Evolutionary conservation across 2,329 filamentous ascomycete species (phyloP).

Genomic region (Nemania sp.): DNA sequence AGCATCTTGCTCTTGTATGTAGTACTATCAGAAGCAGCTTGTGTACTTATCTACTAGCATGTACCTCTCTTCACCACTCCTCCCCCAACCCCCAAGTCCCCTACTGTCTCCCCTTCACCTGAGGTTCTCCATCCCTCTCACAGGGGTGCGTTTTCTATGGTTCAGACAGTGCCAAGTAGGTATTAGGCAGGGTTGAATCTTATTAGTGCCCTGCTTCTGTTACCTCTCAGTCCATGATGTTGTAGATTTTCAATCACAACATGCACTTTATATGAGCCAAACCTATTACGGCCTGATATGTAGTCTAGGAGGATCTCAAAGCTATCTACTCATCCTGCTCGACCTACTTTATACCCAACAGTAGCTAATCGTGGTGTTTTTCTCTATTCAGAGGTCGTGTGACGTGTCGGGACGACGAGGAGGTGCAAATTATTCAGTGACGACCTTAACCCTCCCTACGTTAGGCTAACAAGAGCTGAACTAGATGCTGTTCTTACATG

Average conservation of each 20-base stretch:
- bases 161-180: slow-evolving; percentile 19
- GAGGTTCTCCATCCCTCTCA: neutral
- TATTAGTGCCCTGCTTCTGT: neutral
- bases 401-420: slow-evolving; percentile 22
- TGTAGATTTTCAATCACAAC: too few relatives aligned
- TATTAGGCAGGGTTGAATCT: slow-evolving; percentile 5
- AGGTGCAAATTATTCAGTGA: neutral
- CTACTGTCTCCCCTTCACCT: neutral
- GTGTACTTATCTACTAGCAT: slow-evolving; percentile 27
- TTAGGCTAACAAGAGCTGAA: too few relatives aligned
- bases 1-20: slow-evolving; percentile 31
- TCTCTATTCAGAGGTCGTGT: slow-evolving; percentile 6
- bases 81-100: slow-evolving; percentile 9
- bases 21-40: slow-evolving; percentile 34
- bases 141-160: slow-evolving; percentile 6
- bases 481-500: neutral
- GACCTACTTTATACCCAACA: slow-evolving; percentile 11
- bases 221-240: neutral
- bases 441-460: neutral
- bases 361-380: slow-evolving; percentile 21
- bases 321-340: slow-evolving; percentile 1
- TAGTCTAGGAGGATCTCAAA: slow-evolving; percentile 6
- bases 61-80: neutral
- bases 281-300: slow-evolving; percentile 13
- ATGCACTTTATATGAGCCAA: neutral